Evolutionary conservation across 1,284 basidiomycete species (phyloP), one percentile per base, ranked within the genome.

Genomic region (Peniophora sp.): DNA sequence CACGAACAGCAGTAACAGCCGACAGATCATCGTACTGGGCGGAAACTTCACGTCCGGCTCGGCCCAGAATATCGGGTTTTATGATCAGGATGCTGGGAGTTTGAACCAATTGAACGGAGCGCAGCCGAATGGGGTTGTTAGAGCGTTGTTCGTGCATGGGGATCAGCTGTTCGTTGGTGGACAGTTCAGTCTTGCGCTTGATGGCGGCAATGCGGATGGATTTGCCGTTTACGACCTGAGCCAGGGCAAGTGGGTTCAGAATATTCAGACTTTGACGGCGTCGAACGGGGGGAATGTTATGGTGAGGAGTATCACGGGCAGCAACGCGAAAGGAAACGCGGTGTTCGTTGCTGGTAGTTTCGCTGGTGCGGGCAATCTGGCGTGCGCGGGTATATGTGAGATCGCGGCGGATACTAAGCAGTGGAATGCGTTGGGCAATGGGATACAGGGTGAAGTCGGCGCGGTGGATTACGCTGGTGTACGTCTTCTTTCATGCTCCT

Each of bases 311-410:
- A 80, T 98, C 60, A 78, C 80, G 3, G 73, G 77, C 51, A 80
- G 90, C 0, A 60, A 77, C 0, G 76, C 81, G 3, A 78, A 83
- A 60, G 68, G 79, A 24, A 77, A 83, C 48, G 76, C 74, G 2
- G 65, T 98, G 50, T 72, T 97, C 49, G 88, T 96, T 3, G 91
- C 88, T 2, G 96, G 96, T 23, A 82, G 85, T 16, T 98, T 99
- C 59, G 71, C 80, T 0, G 27, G 27, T 32, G 77, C 81, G 1
- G 95, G 93, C 8, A 78, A 82, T 0, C 69, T 89, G 17, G 66
- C 71, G 0, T 98, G 96, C 66, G 76, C 79, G 34, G 85, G 80
- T 2, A 81, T 98, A 46, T 99, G 96, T 66, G 70, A 80, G 19
- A 85, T 90, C 65, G 83, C 93, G 61, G 78, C 75, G 2, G 65